A percentile compares a stretch with the other conserved stretches of the same genome.
These are phyloP conservation scores for Debaryomyces subglobosus DNA, from an alignment of 1,139 yeast species.

Conservation along the genomic window DNA sequence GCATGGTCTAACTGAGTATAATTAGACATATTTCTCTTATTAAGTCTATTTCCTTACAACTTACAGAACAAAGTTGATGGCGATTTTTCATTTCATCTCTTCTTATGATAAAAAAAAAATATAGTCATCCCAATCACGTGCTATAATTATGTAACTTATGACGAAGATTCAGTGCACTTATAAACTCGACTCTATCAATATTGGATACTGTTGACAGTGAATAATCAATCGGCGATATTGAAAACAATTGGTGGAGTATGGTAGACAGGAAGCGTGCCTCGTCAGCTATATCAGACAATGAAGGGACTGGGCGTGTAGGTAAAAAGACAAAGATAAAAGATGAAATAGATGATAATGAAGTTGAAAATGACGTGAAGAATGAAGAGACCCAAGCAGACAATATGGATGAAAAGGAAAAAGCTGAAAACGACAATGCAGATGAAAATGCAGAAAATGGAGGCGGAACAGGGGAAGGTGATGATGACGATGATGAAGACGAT, in stretches of 20 bases:
- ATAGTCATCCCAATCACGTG: slow-evolving; percentile 7
- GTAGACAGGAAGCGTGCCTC: slow-evolving; percentile 36
- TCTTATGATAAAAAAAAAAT: slow-evolving; percentile 5
- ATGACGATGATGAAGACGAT: slow-evolving; percentile 40
- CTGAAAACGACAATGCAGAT: slow-evolving; percentile 16
- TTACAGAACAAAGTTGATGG: slow-evolving; percentile 3
- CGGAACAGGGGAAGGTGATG: slow-evolving; percentile 33
- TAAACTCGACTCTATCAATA: not conserved
- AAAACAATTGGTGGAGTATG: slow-evolving; percentile 20
- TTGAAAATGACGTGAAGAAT: slow-evolving; percentile 15
- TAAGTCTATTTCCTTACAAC: not conserved
- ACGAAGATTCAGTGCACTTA: not conserved
- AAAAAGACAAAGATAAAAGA: slow-evolving; percentile 31
- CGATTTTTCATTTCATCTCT: slow-evolving; percentile 4
- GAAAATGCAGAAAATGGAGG: slow-evolving; percentile 23
- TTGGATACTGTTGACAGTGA: not conserved
- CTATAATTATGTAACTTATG: slow-evolving; percentile 1
- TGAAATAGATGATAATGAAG: slow-evolving; percentile 16
- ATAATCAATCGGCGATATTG: slow-evolving; percentile 1
- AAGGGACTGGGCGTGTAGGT: slow-evolving; percentile 38
- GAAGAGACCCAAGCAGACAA: slow-evolving; percentile 15
- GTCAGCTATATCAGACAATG: slow-evolving; percentile 25
- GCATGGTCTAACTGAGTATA: slow-evolving; percentile 47
- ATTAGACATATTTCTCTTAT: slow-evolving; percentile 41
- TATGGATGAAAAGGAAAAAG: slow-evolving; percentile 12